Evolutionary conservation across 2,329 filamentous ascomycete genomes (phyloP).

Genomic region (Aspergillus ustus): DNA sequence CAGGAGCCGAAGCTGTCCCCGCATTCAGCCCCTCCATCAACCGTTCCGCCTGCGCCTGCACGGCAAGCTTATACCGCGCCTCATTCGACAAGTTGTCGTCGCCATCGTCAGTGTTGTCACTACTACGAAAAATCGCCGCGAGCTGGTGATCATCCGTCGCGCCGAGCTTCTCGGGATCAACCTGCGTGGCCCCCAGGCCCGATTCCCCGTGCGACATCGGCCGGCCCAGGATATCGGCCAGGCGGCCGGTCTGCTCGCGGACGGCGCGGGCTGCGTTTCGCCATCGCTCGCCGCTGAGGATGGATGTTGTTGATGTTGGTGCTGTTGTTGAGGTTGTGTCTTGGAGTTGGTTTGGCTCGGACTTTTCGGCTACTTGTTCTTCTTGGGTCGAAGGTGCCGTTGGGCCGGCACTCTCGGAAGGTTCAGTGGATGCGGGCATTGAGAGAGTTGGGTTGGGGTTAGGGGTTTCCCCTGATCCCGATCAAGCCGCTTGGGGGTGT

Average conservation of each 20-base stretch:
- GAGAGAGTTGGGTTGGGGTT: neutral
- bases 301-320: neutral
- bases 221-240: constrained; percentile 8
- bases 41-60: constrained; percentile 10
- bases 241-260: constrained; percentile 8
- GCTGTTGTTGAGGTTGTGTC: neutral
- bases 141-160: constrained; percentile 16
- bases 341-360: neutral
- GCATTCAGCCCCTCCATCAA: constrained; percentile 10
- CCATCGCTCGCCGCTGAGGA: constrained; percentile 11
- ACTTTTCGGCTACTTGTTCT: neutral
- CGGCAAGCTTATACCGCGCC: constrained; percentile 6
- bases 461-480: too few relatives aligned
- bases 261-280: constrained; percentile 4
- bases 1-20: neutral
- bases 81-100: neutral
- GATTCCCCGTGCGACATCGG: neutral
- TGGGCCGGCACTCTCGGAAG: neutral
- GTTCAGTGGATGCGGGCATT: neutral
- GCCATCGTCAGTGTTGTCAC: too few relatives aligned
- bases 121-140: constrained; percentile 8
- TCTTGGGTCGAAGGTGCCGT: neutral
- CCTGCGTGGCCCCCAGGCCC: constrained; percentile 5
- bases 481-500: too few relatives aligned
- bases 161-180: constrained; percentile 16